Evolutionary conservation across 1,284 basidiomycete species (phyloP).

Genomic region (Melanopsichium pennsylvanicum): DNA sequence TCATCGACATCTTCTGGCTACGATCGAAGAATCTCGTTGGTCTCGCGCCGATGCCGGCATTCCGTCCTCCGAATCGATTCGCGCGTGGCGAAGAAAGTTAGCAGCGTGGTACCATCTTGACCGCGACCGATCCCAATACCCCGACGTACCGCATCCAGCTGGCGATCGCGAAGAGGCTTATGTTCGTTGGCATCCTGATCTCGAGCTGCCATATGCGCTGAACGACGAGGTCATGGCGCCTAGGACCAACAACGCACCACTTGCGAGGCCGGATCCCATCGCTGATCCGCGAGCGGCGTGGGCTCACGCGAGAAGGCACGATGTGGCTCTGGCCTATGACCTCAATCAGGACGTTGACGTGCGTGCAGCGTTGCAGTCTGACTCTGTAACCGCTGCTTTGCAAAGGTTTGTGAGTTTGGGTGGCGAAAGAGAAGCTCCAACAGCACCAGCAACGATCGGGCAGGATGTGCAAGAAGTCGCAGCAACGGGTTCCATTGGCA

Average conservation of each 20-base stretch:
- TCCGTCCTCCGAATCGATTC: conserved; percentile 14
- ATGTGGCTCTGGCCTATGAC: conserved; percentile 1
- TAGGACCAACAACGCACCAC: not conserved
- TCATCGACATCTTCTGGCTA: conserved; percentile 23
- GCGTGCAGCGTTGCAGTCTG: conserved; percentile 9
- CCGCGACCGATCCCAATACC: conserved; percentile 15
- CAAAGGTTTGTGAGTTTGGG: not conserved
- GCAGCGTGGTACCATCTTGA: conserved; percentile 38
- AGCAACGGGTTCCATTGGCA: too few relatives aligned
- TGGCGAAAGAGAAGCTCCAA: not conserved
- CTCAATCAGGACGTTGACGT: conserved; percentile 23
- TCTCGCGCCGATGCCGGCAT: conserved; percentile 1
- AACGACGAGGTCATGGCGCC: conserved; percentile 27
- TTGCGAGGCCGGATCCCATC: conserved; percentile 27
- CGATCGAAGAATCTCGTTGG: conserved; percentile 37
- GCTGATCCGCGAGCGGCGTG: conserved; percentile 15
- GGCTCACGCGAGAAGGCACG: conserved; percentile 19
- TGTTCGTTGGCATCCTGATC: conserved; percentile 28
- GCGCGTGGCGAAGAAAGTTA: conserved; percentile 35
- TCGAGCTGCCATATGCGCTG: conserved; percentile 27
- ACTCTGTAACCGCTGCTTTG: conserved; percentile 8
- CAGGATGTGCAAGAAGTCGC: too few relatives aligned
- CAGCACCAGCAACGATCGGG: too few relatives aligned
- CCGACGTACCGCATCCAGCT: conserved; percentile 3
- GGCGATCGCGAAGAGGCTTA: conserved; percentile 11